These are phyloP conservation scores for Pseudisothecium myosuroides DNA, from an alignment of 225 moss, liverwort and hornwort genomes.

Conservation along the genomic window DNA sequence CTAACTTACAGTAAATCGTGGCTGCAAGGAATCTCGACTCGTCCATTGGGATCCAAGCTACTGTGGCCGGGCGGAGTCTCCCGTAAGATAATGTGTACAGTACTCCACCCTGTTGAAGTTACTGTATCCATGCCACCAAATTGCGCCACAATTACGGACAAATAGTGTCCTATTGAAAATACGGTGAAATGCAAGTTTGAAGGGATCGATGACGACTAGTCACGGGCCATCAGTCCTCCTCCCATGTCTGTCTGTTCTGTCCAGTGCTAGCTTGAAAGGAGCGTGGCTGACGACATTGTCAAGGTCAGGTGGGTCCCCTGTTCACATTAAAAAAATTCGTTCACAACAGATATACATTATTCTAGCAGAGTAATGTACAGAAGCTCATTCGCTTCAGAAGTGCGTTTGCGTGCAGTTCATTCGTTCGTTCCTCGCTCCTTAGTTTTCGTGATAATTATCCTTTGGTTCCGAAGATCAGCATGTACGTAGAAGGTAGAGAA, in stretches of 20 bases:
- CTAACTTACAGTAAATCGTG: not conserved
- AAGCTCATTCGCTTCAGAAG: too few relatives aligned
- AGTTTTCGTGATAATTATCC: too few relatives aligned
- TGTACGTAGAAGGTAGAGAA: too few relatives aligned
- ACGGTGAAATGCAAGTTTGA: not conserved
- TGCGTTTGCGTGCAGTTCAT: not conserved
- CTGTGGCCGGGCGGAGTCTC: not conserved
- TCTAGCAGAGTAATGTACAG: too few relatives aligned
- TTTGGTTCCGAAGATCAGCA: too few relatives aligned
- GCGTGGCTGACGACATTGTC: not conserved
- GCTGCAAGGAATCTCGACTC: not conserved
- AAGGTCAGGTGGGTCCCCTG: not conserved
- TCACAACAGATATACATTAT: too few relatives aligned
- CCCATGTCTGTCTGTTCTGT: not conserved
- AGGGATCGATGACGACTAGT: not conserved
- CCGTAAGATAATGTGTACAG: too few relatives aligned
- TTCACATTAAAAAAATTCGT: not conserved
- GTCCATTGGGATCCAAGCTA: not conserved
- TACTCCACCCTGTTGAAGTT: not conserved
- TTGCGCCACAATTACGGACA: not conserved
- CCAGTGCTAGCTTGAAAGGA: not conserved
- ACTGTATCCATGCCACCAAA: not conserved
- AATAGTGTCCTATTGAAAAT: not conserved
- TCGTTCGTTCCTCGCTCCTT: not conserved
- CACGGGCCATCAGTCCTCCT: not conserved